A percentile compares a stretch with the other conserved stretches of the same genome.
Conservation (phyloP, 768 basidiomycete genomes). For the Leccinum arenicola region DNA sequence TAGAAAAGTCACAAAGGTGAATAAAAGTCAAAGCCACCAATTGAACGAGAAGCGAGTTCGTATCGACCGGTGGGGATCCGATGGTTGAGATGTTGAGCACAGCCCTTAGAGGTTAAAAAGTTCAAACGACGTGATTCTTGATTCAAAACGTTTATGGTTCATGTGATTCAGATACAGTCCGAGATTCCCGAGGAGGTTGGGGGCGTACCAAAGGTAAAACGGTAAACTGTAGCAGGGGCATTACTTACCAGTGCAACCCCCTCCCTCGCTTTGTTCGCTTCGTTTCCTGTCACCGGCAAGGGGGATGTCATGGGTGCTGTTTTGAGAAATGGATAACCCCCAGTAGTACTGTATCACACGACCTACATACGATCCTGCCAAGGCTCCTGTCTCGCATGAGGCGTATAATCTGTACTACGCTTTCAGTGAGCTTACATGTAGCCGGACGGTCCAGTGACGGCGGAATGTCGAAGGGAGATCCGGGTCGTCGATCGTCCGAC, state of each 20-base stretch:
- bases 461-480: too few species aligned
- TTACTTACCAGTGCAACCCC: too few species aligned
- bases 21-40: not conserved
- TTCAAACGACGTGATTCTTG: not conserved
- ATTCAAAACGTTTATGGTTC: not conserved
- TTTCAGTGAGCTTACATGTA: too few species aligned
- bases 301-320: not conserved
- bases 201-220: not conserved
- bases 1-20: not conserved
- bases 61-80: not conserved
- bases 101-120: not conserved
- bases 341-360: not conserved
- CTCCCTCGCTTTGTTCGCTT: not conserved
- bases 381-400: too few species aligned
- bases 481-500: too few species aligned
- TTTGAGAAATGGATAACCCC: not conserved
- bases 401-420: too few species aligned
- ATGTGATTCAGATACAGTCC: not conserved
- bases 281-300: not conserved
- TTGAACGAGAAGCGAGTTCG: not conserved
- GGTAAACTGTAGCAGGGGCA: not conserved
- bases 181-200: not conserved
- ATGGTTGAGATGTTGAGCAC: not conserved
- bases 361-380: not conserved
- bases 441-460: too few species aligned